Percentiles rank a stretch among this genome's conserved stretches.
These are phyloP conservation scores for Boletus reticulatus DNA, from an alignment of 768 basidiomycete genomes.

Conservation along the genomic window DNA sequence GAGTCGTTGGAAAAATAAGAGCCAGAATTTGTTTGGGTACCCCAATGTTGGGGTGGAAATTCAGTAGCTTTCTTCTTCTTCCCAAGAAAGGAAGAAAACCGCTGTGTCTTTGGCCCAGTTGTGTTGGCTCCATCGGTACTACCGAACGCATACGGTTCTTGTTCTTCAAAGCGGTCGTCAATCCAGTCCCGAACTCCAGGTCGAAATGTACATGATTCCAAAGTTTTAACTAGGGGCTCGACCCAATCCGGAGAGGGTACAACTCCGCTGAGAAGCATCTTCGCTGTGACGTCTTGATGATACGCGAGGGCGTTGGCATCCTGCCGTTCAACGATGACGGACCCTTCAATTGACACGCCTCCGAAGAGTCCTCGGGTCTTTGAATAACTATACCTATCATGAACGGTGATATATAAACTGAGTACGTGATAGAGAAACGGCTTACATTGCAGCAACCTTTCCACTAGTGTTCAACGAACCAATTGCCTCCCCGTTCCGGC, in stretches of 20 bases:
- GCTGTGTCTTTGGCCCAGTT: slow-evolving; percentile 37
- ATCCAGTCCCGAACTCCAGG: slow-evolving; percentile 72
- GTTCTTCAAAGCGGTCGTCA: slow-evolving; percentile 42
- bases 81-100: slow-evolving; percentile 28
- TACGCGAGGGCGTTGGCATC: slow-evolving; percentile 91
- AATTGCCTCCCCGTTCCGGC: slow-evolving; percentile 88
- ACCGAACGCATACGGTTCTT: slow-evolving; percentile 55
- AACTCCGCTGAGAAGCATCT: slow-evolving; percentile 75
- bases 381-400: slow-evolving; percentile 77
- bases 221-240: slow-evolving; percentile 62
- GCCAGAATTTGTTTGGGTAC: slow-evolving; percentile 43
- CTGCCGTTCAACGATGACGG: slow-evolving; percentile 89
- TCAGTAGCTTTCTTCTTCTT: slow-evolving; percentile 47
- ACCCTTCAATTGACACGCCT: slow-evolving; percentile 85
- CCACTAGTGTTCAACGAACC: slow-evolving; percentile 83
- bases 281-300: slow-evolving; percentile 64
- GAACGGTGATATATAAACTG: neutral
- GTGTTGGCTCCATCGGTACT: neutral
- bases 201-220: slow-evolving; percentile 70
- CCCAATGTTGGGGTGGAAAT: slow-evolving; percentile 72
- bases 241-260: slow-evolving; percentile 82
- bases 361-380: slow-evolving; percentile 95
- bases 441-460: slow-evolving; percentile 87
- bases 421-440: neutral
- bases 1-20: slow-evolving; percentile 50